Percentiles rank a stretch among this genome's conserved stretches.
Evolutionary conservation across 176 grass and related monocot species (phyloP).

Genomic region (Leersia perrieri): DNA sequence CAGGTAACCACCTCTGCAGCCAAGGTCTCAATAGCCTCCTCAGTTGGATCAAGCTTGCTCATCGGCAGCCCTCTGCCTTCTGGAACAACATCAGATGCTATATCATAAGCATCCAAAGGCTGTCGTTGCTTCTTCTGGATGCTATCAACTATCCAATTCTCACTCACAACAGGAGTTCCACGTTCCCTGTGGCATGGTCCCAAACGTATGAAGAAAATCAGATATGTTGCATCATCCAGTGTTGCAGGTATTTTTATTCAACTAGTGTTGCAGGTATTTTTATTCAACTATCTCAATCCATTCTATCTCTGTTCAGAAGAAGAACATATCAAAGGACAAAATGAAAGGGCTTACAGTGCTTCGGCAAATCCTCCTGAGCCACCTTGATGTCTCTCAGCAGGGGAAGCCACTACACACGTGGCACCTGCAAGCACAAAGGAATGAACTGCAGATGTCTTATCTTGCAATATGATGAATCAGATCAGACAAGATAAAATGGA

Average conservation of each 20-base stretch:
- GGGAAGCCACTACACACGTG: constrained; percentile 67
- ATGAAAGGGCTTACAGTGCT: constrained; percentile 57
- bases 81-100: constrained; percentile 63
- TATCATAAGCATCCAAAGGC: constrained; percentile 71
- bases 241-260: not conserved
- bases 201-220: not conserved
- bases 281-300: not conserved
- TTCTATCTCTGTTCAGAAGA: not conserved
- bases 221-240: not conserved
- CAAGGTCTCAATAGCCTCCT: constrained; percentile 61
- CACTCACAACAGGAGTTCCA: constrained; percentile 69
- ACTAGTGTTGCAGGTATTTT: not conserved
- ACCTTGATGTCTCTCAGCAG: constrained; percentile 57
- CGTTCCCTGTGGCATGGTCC: constrained; percentile 48
- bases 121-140: constrained; percentile 58
- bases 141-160: constrained; percentile 88
- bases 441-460: not conserved
- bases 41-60: constrained; percentile 59
- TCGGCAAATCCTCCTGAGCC: constrained; percentile 70
- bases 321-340: not conserved
- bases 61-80: constrained; percentile 59
- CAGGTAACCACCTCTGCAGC: constrained; percentile 52
- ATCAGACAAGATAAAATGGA: constrained; percentile 2
- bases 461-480: not conserved
- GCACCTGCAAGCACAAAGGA: constrained; percentile 35